Evolutionary conservation across 345 rosid species (phyloP).

Genomic region (Gynandropsis gynandra): DNA sequence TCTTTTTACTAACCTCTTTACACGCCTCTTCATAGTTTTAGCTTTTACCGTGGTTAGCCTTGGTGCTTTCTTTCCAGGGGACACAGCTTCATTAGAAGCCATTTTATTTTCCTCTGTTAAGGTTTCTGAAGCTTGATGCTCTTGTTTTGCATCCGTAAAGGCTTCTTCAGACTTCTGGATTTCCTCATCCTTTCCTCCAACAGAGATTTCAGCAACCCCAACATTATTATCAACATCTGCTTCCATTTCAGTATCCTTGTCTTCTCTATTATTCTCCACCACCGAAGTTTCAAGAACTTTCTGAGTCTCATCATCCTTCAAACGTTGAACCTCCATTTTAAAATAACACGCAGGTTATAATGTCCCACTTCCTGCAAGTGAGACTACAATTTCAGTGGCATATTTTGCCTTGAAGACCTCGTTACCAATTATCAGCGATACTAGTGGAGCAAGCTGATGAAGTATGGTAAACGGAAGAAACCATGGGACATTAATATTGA

Average conservation of each 20-base stretch:
- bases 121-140: background rate
- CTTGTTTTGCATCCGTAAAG: slow-evolving; percentile 8
- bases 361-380: slow-evolving; percentile 9
- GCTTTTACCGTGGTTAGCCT: slow-evolving; percentile 5
- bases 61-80: slow-evolving; percentile 9
- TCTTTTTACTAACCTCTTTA: slow-evolving; percentile 17
- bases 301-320: slow-evolving; percentile 1
- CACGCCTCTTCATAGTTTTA: slow-evolving; percentile 13
- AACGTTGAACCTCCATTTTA: slow-evolving; percentile 15
- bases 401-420: no score
- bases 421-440: no score
- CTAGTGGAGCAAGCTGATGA: no score
- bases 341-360: slow-evolving; percentile 10
- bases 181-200: background rate
- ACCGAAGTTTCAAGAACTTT: slow-evolving; percentile 10
- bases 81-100: slow-evolving; percentile 16
- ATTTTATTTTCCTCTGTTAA: slow-evolving; percentile 5
- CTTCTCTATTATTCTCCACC: slow-evolving; percentile 9
- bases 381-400: background rate
- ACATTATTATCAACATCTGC: slow-evolving; percentile 5
- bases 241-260: background rate
- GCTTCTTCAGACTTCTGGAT: slow-evolving; percentile 7
- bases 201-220: slow-evolving; percentile 10
- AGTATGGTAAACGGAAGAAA: no score
- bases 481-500: no score